Conservation (phyloP, 2,329 filamentous ascomycete species). For the Sclerotiophoma versabilis region DNA sequence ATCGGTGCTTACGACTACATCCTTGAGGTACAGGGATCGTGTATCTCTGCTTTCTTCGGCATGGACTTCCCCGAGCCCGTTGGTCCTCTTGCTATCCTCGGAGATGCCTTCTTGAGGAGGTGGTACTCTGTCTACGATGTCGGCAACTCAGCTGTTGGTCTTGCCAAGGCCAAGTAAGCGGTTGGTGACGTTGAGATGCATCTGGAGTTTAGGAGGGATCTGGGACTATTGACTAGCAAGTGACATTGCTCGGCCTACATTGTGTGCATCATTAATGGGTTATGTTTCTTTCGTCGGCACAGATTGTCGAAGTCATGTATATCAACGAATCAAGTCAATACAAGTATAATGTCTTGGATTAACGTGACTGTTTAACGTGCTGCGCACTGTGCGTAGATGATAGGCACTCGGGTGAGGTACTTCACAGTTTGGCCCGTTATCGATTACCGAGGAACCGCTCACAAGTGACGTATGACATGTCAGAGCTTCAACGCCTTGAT, state of each 20-base stretch:
- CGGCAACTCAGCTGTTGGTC: slow-evolving; percentile 84
- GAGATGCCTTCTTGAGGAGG: slow-evolving; percentile 80
- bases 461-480: slow-evolving; percentile 20
- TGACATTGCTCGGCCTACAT: slow-evolving; percentile 29
- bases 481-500: background rate
- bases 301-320: slow-evolving; percentile 18
- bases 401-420: background rate
- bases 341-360: slow-evolving; percentile 1
- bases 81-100: slow-evolving; percentile 92
- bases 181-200: background rate
- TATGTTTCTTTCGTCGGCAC: slow-evolving; percentile 16
- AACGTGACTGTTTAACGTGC: background rate
- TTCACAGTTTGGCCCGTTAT: slow-evolving; percentile 18
- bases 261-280: slow-evolving; percentile 20
- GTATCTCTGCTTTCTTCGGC: slow-evolving; percentile 97
- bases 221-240: slow-evolving; percentile 5
- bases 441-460: slow-evolving; percentile 18
- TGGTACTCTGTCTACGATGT: slow-evolving; percentile 98
- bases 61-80: slow-evolving; percentile 85
- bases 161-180: slow-evolving; percentile 79
- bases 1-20: slow-evolving; percentile 92
- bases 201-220: slow-evolving; percentile 8
- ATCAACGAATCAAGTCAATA: slow-evolving; percentile 26
- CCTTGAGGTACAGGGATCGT: slow-evolving; percentile 91
- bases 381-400: background rate